Evolutionary conservation across 2,329 filamentous ascomycete species (phyloP).

Genomic region (Meredithiella fracta): DNA sequence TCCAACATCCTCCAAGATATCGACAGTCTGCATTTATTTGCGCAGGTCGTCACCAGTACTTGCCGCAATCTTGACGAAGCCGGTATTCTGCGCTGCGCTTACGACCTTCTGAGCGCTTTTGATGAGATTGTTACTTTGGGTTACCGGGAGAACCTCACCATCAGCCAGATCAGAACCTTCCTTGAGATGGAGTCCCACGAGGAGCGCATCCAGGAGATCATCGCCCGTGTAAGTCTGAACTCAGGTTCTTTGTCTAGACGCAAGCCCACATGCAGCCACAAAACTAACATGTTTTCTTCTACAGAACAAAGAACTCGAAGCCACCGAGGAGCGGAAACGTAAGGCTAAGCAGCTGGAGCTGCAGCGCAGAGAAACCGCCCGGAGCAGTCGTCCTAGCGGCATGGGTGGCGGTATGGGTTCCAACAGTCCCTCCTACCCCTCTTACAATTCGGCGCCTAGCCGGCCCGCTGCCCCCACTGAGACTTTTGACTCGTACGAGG

Average conservation of each 20-base stretch:
- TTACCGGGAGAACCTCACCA: constrained; percentile 87
- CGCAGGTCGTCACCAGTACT: constrained; percentile 89
- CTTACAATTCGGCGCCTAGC: constrained; percentile 35
- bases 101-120: constrained; percentile 89
- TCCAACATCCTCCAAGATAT: constrained; percentile 99
- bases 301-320: constrained; percentile 96
- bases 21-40: constrained; percentile 92
- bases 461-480: constrained; percentile 52
- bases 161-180: constrained; percentile 98
- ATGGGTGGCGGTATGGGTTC: constrained; percentile 23
- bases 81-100: constrained; percentile 88
- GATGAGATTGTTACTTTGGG: constrained; percentile 93
- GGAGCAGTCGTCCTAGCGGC: constrained; percentile 42
- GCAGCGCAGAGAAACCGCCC: constrained; percentile 90
- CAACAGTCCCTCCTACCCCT: constrained; percentile 40
- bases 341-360: constrained; percentile 98
- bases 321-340: constrained; percentile 92
- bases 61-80: constrained; percentile 93
- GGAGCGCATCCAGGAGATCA: constrained; percentile 97
- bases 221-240: constrained; percentile 62
- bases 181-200: constrained; percentile 98
- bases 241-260: too few species aligned
- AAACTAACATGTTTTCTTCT: background rate
- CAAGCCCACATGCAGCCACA: too few species aligned
- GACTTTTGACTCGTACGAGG: constrained; percentile 86